Conservation (phyloP, 345 rosid genomes). For the Dovyalis caffra region DNA sequence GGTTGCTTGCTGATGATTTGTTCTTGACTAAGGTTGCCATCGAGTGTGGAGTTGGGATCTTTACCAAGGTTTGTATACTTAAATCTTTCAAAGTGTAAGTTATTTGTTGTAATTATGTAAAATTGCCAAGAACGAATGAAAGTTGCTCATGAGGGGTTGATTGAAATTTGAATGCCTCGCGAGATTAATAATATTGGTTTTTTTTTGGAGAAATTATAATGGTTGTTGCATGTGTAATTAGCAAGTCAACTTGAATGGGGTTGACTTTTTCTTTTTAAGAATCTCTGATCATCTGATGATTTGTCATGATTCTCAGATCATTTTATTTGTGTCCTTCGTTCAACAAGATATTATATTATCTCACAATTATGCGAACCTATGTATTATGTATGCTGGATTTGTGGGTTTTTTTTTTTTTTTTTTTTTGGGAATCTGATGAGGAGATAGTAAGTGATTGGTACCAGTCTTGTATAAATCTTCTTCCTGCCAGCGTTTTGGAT, state of each 20-base stretch:
- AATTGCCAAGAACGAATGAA: neutral
- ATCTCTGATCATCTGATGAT: too few species aligned
- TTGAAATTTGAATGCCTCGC: neutral
- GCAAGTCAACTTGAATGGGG: neutral
- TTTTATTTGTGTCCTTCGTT: too few species aligned
- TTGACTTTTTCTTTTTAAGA: too few species aligned
- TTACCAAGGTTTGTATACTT: slow-evolving; percentile 51
- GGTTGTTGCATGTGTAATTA: neutral
- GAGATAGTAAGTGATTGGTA: too few species aligned
- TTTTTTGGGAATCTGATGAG: neutral
- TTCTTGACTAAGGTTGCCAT: slow-evolving; percentile 68
- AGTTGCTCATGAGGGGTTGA: neutral
- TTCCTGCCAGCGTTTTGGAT: neutral
- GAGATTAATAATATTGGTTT: too few species aligned
- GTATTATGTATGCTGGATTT: neutral
- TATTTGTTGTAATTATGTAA: too few species aligned
- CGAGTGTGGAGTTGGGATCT: slow-evolving; percentile 75
- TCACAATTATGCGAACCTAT: too few species aligned
- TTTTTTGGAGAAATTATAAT: too few species aligned
- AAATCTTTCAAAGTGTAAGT: too few species aligned
- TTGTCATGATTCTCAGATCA: neutral
- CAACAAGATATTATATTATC: neutral
- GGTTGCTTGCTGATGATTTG: slow-evolving; percentile 68
- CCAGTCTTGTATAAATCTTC: neutral
- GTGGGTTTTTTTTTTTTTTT: neutral